Base-by-base conservation (phyloP, 2,329 filamentous ascomycete genomes). In the Plectosphaerella cucumerina region DNA sequence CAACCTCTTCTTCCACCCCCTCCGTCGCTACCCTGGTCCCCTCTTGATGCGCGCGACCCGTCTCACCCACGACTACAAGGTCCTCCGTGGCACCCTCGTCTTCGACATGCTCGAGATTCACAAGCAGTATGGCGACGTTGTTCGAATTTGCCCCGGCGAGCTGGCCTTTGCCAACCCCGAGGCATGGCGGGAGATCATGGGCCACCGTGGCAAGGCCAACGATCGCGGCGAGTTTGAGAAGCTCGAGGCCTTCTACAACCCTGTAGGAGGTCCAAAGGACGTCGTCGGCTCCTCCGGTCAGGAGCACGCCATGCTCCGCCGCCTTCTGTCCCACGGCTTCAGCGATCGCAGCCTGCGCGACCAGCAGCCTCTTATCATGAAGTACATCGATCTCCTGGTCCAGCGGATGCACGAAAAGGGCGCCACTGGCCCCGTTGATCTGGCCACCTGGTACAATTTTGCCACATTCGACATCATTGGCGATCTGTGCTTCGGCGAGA, bases 131-230 rank as follows among this genome's bases (percentile, higher is more conserved):
- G 76, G 76, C 5, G 63, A 65, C 1, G 66, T 78, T 1, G 74
- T 79, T 9, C 71, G 76, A 10, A 61, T 76, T 41, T 67, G 66
- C 4, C 75, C 76, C 2, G 65, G 74, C 51, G 73, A 78, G 56
- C 66, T 79, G 3, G 70, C 72, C 2, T 78, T 74, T 57, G 68
- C 62, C 42, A 59, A 65, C 18, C 58, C 63, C 6, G 51, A 63
- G 3, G 60, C 60, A 3, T 73, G 70, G 66, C 66, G 68, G 56
- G 70, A 76, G 33, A 73, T 76, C 35, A 70, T 70, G 52, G 65
- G 65, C 17, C 60, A 64, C 50, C 58, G 58, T 49, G 3, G 44
- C n/a, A 34, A 31, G 11, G 37, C 21, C 12, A 22, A 45, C 1
- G 53, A 45, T 6, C n/a, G 21, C 6, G 26, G 23, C 8, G 54